phyloP scores from a whole-genome alignment of 768 basidiomycete species.

The Amyloporia xantha region DNA sequence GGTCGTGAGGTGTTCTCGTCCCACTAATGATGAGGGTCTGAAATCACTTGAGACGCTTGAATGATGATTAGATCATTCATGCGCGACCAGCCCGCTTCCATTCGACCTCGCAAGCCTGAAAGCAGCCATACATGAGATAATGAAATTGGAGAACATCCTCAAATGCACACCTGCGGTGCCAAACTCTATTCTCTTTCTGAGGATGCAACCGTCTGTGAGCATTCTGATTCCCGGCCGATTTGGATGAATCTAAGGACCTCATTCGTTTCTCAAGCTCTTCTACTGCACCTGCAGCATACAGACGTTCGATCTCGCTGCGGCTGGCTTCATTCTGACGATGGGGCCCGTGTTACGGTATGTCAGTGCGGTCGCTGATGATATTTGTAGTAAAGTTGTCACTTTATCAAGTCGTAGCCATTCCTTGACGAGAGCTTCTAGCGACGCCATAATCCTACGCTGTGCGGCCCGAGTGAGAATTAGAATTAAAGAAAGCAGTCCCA shows the following conservation, averaged over 20 bases:
- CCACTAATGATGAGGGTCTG: neutral
- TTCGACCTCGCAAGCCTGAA: constrained; percentile 61
- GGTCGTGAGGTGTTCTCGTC: neutral
- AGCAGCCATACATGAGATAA: neutral
- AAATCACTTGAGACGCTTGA: constrained; percentile 70
- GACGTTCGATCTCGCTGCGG: constrained; percentile 38
- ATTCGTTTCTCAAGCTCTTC: constrained; percentile 50
- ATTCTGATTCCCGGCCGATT: neutral
- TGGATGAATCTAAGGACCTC: constrained; percentile 31
- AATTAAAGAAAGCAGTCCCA: neutral
- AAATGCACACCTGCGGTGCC: constrained; percentile 72
- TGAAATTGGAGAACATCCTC: constrained; percentile 2
- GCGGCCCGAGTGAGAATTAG: neutral
- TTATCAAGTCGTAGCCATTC: constrained; percentile 1
- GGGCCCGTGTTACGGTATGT: neutral
- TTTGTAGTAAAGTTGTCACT: neutral
- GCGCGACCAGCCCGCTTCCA: constrained; percentile 87
- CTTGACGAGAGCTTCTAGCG: neutral
- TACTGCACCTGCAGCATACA: constrained; percentile 37
- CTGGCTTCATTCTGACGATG: constrained; percentile 42
- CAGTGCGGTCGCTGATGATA: neutral
- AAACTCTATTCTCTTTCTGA: constrained; percentile 71
- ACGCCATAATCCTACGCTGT: neutral
- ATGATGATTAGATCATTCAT: constrained; percentile 87
- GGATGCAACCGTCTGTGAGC: too few relatives aligned